Evolutionary conservation across 148 eudicot species (phyloP), one percentile per base, ranked within the genome.

Genomic region (Vaccinium vitisidaea): DNA sequence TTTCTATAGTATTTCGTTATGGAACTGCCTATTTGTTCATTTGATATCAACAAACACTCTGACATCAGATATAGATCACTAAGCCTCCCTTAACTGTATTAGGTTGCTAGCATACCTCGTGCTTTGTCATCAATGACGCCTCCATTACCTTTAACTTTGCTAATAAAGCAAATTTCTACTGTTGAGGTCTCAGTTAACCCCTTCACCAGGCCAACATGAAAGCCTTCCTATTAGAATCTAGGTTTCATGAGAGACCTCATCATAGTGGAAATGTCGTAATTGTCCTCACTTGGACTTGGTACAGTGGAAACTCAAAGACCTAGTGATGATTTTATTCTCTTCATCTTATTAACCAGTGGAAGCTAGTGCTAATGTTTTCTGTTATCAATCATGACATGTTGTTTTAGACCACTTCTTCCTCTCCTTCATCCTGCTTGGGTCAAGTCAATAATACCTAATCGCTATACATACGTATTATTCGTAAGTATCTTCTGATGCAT

Each of bases 321-420:
- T 43, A 16, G 9, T 8, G 18, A 12, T 71, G 75, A 14, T 46
- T 30, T 30, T 32, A 14, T 73, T 36, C 21, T 73, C 49, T 73
- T 73, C 49, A 73, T 73, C 23, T 43, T 39, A 75, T 75, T 75
- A 75, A 12, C 78, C 50, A 75, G 52, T 19, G 52, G 78, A 75
- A 43, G 78, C 19, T 32, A 15, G 76, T 71, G 76, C 76, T 32
- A 32, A 12, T 71, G 6, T 12, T 27, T 11, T 69, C 8, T 32
- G 18, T 30, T 25, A 30, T 71, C 25, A 14, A 59, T 70, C 18
- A 70, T 70, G 75, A 70, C 27, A 25, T 13, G 43, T 0, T 73
- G 13, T 9, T 15, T 19, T 16, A 8, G 23, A 43, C 78, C 25
- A 75, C 53, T 19, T 75, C 13, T 46, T 74, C 25, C 78, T 19